Evolutionary conservation across 2,329 filamentous ascomycete genomes (phyloP).

Genomic region (Phyllosticta paracitricarpa): DNA sequence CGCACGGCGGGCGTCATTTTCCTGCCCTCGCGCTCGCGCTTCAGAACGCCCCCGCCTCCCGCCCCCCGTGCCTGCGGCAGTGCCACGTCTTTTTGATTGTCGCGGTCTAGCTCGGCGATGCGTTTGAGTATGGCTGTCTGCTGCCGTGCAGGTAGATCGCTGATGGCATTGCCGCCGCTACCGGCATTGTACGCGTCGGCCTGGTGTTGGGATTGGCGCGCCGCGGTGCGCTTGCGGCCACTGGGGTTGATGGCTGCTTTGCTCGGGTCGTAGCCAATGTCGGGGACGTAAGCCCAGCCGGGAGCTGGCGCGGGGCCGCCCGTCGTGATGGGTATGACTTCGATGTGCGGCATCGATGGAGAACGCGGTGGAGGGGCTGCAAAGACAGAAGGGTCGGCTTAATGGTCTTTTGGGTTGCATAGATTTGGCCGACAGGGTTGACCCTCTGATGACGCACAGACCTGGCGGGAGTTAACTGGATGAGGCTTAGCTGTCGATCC

Average conservation of each 20-base stretch:
- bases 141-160: slow-evolving; percentile 53
- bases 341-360: slow-evolving; percentile 56
- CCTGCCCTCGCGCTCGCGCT: slow-evolving; percentile 28
- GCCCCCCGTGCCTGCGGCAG: slow-evolving; percentile 41
- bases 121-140: slow-evolving; percentile 73
- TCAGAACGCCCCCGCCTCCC: slow-evolving; percentile 23
- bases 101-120: slow-evolving; percentile 66
- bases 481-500: too few species aligned
- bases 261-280: slow-evolving; percentile 52
- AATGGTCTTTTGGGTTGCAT: background rate
- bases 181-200: slow-evolving; percentile 39
- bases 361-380: background rate
- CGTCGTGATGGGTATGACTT: slow-evolving; percentile 60
- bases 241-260: slow-evolving; percentile 43
- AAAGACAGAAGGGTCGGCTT: background rate
- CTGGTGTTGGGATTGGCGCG: slow-evolving; percentile 19
- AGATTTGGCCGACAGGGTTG: background rate
- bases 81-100: slow-evolving; percentile 46
- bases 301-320: slow-evolving; percentile 61
- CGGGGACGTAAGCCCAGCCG: slow-evolving; percentile 87
- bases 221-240: slow-evolving; percentile 56
- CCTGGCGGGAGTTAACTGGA: too few species aligned
- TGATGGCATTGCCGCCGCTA: background rate
- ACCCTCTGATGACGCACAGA: too few species aligned
- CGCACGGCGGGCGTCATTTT: slow-evolving; percentile 58